These are phyloP conservation scores for Musa schizocarpa DNA, from an alignment of 176 grass and related monocot genomes.

Conservation along the genomic window DNA sequence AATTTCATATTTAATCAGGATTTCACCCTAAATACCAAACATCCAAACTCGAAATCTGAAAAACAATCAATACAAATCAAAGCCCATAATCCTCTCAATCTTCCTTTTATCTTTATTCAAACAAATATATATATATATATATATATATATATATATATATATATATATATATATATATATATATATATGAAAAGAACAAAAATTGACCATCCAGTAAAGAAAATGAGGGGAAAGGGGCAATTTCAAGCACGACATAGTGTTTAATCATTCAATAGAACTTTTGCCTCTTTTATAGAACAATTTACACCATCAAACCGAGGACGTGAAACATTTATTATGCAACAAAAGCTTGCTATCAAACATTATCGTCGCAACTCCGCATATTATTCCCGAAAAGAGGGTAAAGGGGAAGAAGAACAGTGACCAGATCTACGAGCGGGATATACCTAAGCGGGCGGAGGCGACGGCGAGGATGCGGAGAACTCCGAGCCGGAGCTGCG, in stretches of 20 bases:
- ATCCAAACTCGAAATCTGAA: too few relatives aligned
- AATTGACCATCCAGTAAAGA: too few relatives aligned
- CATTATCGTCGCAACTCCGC: not conserved
- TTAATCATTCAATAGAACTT: not conserved
- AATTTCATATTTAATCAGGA: too few relatives aligned
- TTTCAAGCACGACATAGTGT: not conserved
- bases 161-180: too few relatives aligned
- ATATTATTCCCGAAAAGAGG: not conserved
- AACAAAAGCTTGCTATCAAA: not conserved
- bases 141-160: too few relatives aligned
- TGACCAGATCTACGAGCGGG: not conserved
- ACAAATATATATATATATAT: too few relatives aligned
- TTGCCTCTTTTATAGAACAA: not conserved
- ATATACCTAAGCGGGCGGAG: not conserved
- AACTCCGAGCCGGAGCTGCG: constrained; percentile 1
- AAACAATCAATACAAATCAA: too few relatives aligned
- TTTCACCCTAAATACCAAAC: too few relatives aligned
- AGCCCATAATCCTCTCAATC: too few relatives aligned
- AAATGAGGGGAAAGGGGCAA: not conserved
- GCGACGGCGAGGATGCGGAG: not conserved
- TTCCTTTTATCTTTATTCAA: too few relatives aligned
- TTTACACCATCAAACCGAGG: not conserved
- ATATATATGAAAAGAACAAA: too few relatives aligned
- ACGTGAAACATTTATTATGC: not conserved
- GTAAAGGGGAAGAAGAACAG: not conserved